A percentile compares a stretch with the other conserved stretches of the same genome.
Conservation (phyloP, 2,329 filamentous ascomycete genomes). For the Fusarium penzigii region DNA sequence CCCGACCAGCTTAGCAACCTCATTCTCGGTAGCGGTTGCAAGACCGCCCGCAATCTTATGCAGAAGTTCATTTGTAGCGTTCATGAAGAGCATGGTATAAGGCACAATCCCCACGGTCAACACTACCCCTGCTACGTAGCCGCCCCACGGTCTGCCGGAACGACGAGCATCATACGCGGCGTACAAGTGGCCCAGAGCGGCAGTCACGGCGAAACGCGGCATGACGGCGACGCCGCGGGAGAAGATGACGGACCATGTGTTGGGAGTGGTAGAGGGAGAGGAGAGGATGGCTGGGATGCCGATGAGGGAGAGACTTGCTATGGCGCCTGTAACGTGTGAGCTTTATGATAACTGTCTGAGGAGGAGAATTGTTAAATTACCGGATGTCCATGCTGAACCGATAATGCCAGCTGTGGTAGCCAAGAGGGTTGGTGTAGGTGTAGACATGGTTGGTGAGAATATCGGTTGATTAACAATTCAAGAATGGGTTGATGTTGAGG, state of each 20-base stretch:
- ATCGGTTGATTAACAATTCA: no score
- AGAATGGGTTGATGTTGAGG: background rate
- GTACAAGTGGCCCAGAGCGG: conserved; percentile 37
- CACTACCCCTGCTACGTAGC: conserved; percentile 33
- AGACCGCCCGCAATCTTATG: conserved; percentile 25
- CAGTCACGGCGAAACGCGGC: conserved; percentile 37
- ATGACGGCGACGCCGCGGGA: conserved; percentile 38
- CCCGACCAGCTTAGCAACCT: conserved; percentile 25
- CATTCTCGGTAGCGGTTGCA: conserved; percentile 11
- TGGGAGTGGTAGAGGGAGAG: conserved; percentile 31
- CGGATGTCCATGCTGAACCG: conserved; percentile 40
- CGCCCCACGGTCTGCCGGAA: conserved; percentile 34
- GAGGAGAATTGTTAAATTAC: conserved; percentile 19
- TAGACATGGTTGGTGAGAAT: conserved; percentile 19
- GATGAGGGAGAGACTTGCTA: conserved; percentile 38
- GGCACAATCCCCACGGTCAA: conserved; percentile 41
- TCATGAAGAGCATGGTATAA: conserved; percentile 41
- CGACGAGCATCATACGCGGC: conserved; percentile 36
- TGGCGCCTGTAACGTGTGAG: conserved; percentile 32
- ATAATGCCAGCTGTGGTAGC: conserved; percentile 40
- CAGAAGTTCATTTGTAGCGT: conserved; percentile 37
- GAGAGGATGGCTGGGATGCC: conserved; percentile 34
- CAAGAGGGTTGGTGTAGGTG: conserved; percentile 33
- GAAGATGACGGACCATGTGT: conserved; percentile 41
- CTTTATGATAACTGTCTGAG: background rate